phyloP scores from a whole-genome alignment of 768 basidiomycete genomes.

The Flagelloscypha sp. region DNA sequence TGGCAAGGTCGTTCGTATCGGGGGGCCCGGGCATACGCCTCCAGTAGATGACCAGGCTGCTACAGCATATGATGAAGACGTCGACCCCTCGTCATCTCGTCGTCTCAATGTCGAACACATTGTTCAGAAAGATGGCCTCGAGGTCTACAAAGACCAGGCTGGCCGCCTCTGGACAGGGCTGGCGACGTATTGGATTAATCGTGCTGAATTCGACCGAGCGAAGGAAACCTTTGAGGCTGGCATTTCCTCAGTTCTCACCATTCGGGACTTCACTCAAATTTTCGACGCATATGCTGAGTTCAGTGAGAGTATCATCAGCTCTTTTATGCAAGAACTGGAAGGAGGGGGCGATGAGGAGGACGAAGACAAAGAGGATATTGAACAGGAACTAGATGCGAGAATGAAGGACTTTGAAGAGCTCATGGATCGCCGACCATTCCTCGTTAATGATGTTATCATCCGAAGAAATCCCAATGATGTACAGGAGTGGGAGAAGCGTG shows the following conservation, averaged over 20 bases:
- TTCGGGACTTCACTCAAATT: slow-evolving; percentile 95
- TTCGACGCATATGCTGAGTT: slow-evolving; percentile 97
- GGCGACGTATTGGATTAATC: slow-evolving; percentile 98
- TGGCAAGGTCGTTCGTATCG: slow-evolving; percentile 64
- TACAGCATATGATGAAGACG: slow-evolving; percentile 66
- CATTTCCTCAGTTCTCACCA: slow-evolving; percentile 75
- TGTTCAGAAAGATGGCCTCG: slow-evolving; percentile 77
- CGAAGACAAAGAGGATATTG: slow-evolving; percentile 69
- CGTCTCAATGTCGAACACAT: slow-evolving; percentile 85
- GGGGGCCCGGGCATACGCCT: slow-evolving; percentile 52
- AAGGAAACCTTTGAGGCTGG: slow-evolving; percentile 85
- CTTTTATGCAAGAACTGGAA: slow-evolving; percentile 80
- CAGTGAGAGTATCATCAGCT: slow-evolving; percentile 79
- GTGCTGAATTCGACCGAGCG: slow-evolving; percentile 89
- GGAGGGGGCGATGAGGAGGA: slow-evolving; percentile 69
- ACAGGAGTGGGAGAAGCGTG: slow-evolving; percentile 98
- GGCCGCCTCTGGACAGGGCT: slow-evolving; percentile 94
- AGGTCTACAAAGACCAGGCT: slow-evolving; percentile 91
- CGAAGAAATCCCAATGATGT: slow-evolving; percentile 95
- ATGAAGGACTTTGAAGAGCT: slow-evolving; percentile 93
- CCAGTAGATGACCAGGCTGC: slow-evolving; percentile 41
- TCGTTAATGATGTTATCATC: slow-evolving; percentile 91
- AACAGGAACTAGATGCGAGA: slow-evolving; percentile 73
- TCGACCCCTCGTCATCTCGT: slow-evolving; percentile 61
- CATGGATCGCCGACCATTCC: slow-evolving; percentile 91